Percentiles rank a stretch among this genome's conserved stretches.
Conservation (phyloP, 768 basidiomycete species). For the Coprinopsis sp. region DNA sequence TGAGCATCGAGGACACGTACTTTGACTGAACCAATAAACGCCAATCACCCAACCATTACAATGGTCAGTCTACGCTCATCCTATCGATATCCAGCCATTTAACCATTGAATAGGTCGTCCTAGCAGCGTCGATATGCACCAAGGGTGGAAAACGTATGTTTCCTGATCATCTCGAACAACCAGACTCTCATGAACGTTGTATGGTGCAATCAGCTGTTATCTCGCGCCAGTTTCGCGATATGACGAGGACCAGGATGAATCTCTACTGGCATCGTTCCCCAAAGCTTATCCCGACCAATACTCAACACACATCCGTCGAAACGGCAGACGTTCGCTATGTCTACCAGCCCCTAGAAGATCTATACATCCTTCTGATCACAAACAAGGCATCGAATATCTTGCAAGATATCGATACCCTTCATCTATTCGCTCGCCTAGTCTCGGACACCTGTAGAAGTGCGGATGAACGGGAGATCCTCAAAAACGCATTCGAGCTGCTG, state of each 20-base stretch:
- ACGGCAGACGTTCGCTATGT: slow-evolving; percentile 94
- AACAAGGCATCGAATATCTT: slow-evolving; percentile 99
- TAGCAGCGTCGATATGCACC: slow-evolving; percentile 93
- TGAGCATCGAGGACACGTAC: too few relatives aligned
- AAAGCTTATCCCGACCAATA: slow-evolving; percentile 93
- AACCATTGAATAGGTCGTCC: slow-evolving; percentile 86
- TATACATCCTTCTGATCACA: slow-evolving; percentile 95
- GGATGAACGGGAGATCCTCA: slow-evolving; percentile 85
- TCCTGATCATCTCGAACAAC: background rate
- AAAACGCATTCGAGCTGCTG: slow-evolving; percentile 89
- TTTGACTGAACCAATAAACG: too few relatives aligned
- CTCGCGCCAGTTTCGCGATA: slow-evolving; percentile 92
- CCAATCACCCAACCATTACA: too few relatives aligned
- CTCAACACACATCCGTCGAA: slow-evolving; percentile 95
- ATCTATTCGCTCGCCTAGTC: slow-evolving; percentile 90
- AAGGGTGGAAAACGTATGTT: slow-evolving; percentile 87
- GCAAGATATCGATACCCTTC: slow-evolving; percentile 95
- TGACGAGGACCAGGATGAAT: slow-evolving; percentile 88
- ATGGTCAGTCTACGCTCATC: too few relatives aligned
- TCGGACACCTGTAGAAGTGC: slow-evolving; percentile 85
- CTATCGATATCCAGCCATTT: too few relatives aligned
- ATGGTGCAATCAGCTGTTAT: slow-evolving; percentile 69
- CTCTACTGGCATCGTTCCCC: slow-evolving; percentile 93
- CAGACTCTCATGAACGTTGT: slow-evolving; percentile 2
- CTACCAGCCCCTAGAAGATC: slow-evolving; percentile 93